These are phyloP conservation scores for Hirsutella rhossiliensis DNA, from an alignment of 2,329 filamentous ascomycete genomes.

Conservation along the genomic window DNA sequence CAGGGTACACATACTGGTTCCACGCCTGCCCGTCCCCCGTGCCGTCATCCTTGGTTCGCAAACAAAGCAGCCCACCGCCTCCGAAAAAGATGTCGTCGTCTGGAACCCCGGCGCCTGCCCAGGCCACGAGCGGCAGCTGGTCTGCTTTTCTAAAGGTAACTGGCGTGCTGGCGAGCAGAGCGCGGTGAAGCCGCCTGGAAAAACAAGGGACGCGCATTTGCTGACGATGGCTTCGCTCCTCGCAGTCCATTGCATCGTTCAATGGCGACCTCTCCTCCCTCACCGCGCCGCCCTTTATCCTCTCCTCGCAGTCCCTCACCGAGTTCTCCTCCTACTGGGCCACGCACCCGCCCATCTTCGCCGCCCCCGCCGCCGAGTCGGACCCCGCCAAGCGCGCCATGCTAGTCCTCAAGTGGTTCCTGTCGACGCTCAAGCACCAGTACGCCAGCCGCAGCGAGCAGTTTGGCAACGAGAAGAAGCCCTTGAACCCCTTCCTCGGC, in stretches of 20 bases:
- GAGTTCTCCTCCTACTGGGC: slow-evolving; percentile 79
- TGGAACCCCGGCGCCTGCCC: slow-evolving; percentile 15
- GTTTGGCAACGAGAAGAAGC: slow-evolving; percentile 91
- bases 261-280: slow-evolving; percentile 71
- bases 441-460: slow-evolving; percentile 63
- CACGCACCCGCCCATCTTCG: slow-evolving; percentile 65
- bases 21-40: too few relatives aligned
- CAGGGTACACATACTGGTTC: too few relatives aligned
- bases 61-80: too few relatives aligned
- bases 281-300: slow-evolving; percentile 72
- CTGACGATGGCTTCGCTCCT: neutral
- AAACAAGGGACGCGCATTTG: neutral
- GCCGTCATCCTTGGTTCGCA: too few relatives aligned
- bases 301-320: slow-evolving; percentile 64
- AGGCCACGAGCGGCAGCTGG: slow-evolving; percentile 35
- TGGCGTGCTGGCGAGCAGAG: neutral
- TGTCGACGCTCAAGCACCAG: slow-evolving; percentile 85
- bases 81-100: slow-evolving; percentile 7
- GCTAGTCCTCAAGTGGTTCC: slow-evolving; percentile 91
- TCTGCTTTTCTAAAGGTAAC: slow-evolving; percentile 38
- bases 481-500: slow-evolving; percentile 88
- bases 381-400: slow-evolving; percentile 74
- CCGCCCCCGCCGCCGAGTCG: slow-evolving; percentile 67
- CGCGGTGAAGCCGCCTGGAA: neutral
- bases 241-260: slow-evolving; percentile 64